Evolutionary conservation across 176 grass and related monocot genomes (phyloP), one percentile per base, ranked within the genome.

Genomic region (Aegilops bicornis): DNA sequence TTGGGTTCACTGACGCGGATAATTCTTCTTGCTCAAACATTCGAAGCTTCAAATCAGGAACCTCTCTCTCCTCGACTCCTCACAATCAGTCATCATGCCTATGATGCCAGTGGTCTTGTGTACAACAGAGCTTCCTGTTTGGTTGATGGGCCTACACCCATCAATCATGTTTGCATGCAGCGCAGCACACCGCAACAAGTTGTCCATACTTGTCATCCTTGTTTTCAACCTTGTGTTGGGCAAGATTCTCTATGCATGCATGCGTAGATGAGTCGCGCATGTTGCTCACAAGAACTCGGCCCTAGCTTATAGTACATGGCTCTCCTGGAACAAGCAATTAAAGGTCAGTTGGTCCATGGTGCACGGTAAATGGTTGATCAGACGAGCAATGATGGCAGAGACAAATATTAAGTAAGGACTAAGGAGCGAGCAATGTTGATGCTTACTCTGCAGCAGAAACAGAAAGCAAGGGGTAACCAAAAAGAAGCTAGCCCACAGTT

Each of bases 141-240:
- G 72, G 52, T 32, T 64, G 54, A 23, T 15, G 79, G 88, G 52
- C 82, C 88, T 86, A 80, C 78, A 30, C 52, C 19, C 31, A 8
- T 48, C 14, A n/a, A 71, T 37, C 73, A 52, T 86, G 48, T 52
- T 17, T 52, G 14, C 48, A 52, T 17, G 48, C 5, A 17, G 15
- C 15, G 48, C 15, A 17, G 48, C 48, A 52, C 48, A 6, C 0
- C 48, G 2, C 47, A 16, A 16, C 47, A 52, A 52, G 15, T 52
- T 52, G 48, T 1, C 5, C 48, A 52, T 17, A 52, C 48, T 52
- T 52, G 15, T 17, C 48, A 52, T 17, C 15, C 48, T 50, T 48
- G 69, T 45, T 76, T 68, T 69, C 70, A 43, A 20, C 82, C 69
- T 8, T 48, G 29, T 82, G 50, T 54, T 85, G 22, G 59, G 5